These are phyloP conservation scores for Vairimorpha ceranae DNA, from an alignment of 371 early-diverging fungal genomes.

Conservation along the genomic window DNA sequence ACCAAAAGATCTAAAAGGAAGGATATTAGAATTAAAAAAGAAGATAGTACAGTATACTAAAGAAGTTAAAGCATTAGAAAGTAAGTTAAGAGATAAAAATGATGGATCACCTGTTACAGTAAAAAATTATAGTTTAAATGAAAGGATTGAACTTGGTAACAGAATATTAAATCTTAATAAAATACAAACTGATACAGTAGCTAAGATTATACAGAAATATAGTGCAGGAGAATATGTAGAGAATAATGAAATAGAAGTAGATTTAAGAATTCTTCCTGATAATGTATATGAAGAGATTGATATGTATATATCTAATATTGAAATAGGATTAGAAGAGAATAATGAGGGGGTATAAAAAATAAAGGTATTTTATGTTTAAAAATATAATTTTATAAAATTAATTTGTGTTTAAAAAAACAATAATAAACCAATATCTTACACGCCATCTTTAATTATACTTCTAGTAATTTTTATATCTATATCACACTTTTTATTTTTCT, in stretches of 20 bases:
- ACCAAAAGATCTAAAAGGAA: slow-evolving; percentile 21
- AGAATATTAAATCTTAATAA: slow-evolving; percentile 34
- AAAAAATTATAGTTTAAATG: slow-evolving; percentile 33
- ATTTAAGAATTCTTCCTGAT: slow-evolving; percentile 51
- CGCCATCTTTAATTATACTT: no score
- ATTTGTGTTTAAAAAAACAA: no score
- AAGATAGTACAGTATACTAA: slow-evolving; percentile 51
- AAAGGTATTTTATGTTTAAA: no score
- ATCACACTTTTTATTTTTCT: neutral
- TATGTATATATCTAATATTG: slow-evolving; percentile 17
- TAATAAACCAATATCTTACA: no score
- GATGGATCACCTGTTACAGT: neutral
- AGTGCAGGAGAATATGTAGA: slow-evolving; percentile 39
- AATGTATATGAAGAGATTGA: slow-evolving; percentile 52
- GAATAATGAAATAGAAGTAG: slow-evolving; percentile 57
- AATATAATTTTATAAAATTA: no score
- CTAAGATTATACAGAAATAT: slow-evolving; percentile 42
- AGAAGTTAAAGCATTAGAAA: slow-evolving; percentile 54
- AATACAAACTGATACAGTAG: slow-evolving; percentile 38
- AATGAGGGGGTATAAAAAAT: neutral
- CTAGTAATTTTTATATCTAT: no score
- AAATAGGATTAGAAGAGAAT: slow-evolving; percentile 6
- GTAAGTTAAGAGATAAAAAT: slow-evolving; percentile 27
- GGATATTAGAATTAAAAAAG: slow-evolving; percentile 53
- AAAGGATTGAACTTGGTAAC: slow-evolving; percentile 45